Evolutionary conservation across 768 basidiomycete genomes (phyloP), one percentile per base, ranked within the genome.

Genomic region (Tephrocybe sp.): DNA sequence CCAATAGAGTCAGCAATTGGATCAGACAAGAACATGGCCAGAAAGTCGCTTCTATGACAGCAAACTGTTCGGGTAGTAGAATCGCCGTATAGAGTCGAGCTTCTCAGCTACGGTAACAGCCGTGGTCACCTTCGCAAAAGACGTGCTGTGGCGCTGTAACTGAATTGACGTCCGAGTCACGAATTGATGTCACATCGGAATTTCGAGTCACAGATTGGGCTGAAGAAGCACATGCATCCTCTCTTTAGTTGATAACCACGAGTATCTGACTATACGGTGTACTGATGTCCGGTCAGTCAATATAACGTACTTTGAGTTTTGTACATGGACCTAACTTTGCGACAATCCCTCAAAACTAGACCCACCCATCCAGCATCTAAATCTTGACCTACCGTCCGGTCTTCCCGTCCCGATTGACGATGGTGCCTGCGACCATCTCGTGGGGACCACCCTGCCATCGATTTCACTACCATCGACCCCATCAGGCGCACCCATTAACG

Each of bases 381-480:
- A 36, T 30, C 53, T 56, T 23, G 45, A 37, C 22, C 37, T 61
- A 12, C 60, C 57, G 10, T 4, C 47, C n/a, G 42, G 51, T 22
- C 52, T 61, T 22, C 60, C 57, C 6, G 50, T 59, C 10, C 57
- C 60, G 29, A 36, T 54, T 33, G 57, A 61, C 42, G 60, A 61
- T 37, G 57, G 56, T 29, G 57, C 57, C 21, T 59, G 57, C 46
- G 47, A 45, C 33, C 57, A 61, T 47, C 54, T 61, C 23, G 50
- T 37, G 9, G 54, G 52, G 39, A 39, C 36, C 31, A 27, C 41
- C 1, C n/a, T 59, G 13, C 56, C 56, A 48, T 48, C 57, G n/a
- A 44, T 57, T 24, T 8, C 27, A 3, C 47, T 61, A 18, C 6
- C 46, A 6, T 61, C 60, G 22, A 61, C 60, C 29, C 53, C 57